These are phyloP conservation scores for Leavenworthia alabamica DNA, from an alignment of 345 rosid genomes.

Conservation along the genomic window DNA sequence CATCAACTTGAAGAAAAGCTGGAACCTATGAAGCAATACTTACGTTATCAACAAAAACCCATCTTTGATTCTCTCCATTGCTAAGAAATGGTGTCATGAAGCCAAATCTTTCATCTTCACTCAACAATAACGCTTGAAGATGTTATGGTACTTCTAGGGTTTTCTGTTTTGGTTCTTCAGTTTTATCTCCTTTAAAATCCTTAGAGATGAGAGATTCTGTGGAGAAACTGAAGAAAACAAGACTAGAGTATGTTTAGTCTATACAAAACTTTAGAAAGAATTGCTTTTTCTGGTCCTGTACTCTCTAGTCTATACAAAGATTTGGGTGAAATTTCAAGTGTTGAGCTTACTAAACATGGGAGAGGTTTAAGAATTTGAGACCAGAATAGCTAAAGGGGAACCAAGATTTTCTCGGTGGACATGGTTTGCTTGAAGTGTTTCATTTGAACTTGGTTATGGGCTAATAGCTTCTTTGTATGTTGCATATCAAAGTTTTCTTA, in stretches of 20 bases:
- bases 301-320: slow-evolving; percentile 37
- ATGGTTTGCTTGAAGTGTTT: too few species aligned
- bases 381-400: slow-evolving; percentile 14
- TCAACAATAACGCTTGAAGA: slow-evolving; percentile 46
- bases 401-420: slow-evolving; percentile 32
- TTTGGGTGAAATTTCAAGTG: slow-evolving; percentile 14
- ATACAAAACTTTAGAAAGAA: slow-evolving; percentile 24
- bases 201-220: background rate
- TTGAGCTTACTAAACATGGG: slow-evolving; percentile 12
- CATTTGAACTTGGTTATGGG: too few species aligned
- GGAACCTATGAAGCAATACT: slow-evolving; percentile 49
- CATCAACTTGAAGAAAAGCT: slow-evolving; percentile 34
- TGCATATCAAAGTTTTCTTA: too few species aligned
- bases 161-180: slow-evolving; percentile 40
- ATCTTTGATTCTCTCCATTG: slow-evolving; percentile 32
- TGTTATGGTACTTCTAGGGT: slow-evolving; percentile 39
- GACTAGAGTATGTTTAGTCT: slow-evolving; percentile 6
- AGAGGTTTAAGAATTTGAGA: slow-evolving; percentile 24
- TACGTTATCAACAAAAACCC: slow-evolving; percentile 7
- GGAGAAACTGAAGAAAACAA: background rate
- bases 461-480: too few species aligned
- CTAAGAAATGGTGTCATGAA: slow-evolving; percentile 43
- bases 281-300: slow-evolving; percentile 39
- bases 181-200: slow-evolving; percentile 8
- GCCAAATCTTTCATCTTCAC: slow-evolving; percentile 46